These are phyloP conservation scores for Rickenella mellea DNA, from an alignment of 768 basidiomycete species.

Conservation along the genomic window DNA sequence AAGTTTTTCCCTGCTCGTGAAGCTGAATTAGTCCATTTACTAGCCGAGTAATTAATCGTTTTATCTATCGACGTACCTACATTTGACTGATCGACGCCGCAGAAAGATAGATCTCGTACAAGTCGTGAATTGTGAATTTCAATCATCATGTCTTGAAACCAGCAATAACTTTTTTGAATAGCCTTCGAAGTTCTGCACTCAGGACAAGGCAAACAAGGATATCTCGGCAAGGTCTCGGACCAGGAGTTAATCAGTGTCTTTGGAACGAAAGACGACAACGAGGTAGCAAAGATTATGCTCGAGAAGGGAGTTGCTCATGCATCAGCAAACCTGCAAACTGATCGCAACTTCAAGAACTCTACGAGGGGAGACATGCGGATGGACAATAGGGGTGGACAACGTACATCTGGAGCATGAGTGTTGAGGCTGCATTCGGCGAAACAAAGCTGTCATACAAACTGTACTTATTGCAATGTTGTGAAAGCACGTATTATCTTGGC, in stretches of 20 bases:
- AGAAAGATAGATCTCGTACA: slow-evolving; percentile 64
- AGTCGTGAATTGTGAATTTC: slow-evolving; percentile 69
- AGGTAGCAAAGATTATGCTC: slow-evolving; percentile 52
- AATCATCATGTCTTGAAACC: background rate
- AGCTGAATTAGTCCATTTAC: slow-evolving; percentile 10
- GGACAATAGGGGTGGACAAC: background rate
- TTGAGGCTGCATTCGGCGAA: no score
- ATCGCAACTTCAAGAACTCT: background rate
- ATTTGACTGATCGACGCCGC: slow-evolving; percentile 9
- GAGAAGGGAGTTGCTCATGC: slow-evolving; percentile 52
- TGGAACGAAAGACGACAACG: slow-evolving; percentile 51
- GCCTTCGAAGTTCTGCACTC: slow-evolving; percentile 69
- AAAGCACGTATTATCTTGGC: no score
- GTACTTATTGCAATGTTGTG: no score
- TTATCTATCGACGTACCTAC: background rate
- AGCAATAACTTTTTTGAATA: slow-evolving; percentile 17
- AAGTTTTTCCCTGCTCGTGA: slow-evolving; percentile 8
- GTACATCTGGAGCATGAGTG: no score
- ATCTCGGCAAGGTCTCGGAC: slow-evolving; percentile 63
- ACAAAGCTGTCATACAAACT: no score
- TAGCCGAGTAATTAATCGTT: slow-evolving; percentile 52
- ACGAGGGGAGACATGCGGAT: background rate
- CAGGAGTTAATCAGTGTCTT: slow-evolving; percentile 77
- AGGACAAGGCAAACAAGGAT: slow-evolving; percentile 68
- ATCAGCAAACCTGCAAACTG: slow-evolving; percentile 32